Conservation (phyloP, 345 rosid genomes). For the Populus nigra region DNA sequence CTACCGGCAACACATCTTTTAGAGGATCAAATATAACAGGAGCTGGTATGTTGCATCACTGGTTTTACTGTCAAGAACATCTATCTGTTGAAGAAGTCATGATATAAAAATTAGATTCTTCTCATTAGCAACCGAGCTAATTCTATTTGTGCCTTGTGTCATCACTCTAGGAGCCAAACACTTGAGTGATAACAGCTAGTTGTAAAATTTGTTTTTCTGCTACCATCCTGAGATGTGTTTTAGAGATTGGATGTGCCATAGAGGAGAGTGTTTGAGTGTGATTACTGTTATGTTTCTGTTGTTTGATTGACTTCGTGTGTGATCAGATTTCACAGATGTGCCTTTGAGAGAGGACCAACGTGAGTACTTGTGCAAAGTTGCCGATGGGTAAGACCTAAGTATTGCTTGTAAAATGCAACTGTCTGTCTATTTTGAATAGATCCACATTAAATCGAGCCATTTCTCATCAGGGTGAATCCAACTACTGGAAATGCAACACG, state of each 20-base stretch:
- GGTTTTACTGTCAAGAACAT: neutral
- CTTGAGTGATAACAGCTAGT: neutral
- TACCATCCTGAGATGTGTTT: neutral
- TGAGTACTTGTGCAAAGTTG: conserved; percentile 76
- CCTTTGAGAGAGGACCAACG: conserved; percentile 89
- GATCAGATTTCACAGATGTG: conserved; percentile 89
- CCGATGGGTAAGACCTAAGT: conserved; percentile 61
- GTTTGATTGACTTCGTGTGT: conserved; percentile 5
- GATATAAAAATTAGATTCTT: neutral
- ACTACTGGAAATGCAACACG: conserved; percentile 78
- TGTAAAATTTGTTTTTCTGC: neutral
- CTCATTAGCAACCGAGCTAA: neutral
- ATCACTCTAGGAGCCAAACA: neutral
- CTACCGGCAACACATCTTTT: conserved; percentile 93
- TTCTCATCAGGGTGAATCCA: conserved; percentile 55
- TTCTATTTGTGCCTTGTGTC: neutral
- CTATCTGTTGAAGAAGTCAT: neutral
- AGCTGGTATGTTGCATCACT: conserved; percentile 54
- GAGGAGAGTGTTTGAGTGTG: neutral
- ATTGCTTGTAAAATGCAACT: neutral
- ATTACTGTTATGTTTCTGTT: neutral
- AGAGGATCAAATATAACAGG: conserved; percentile 83
- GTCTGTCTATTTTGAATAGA: neutral
- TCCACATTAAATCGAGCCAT: neutral
- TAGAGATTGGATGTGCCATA: neutral